Conservation (phyloP, 768 basidiomycete species). For the Xerocomellus dryophilus region DNA sequence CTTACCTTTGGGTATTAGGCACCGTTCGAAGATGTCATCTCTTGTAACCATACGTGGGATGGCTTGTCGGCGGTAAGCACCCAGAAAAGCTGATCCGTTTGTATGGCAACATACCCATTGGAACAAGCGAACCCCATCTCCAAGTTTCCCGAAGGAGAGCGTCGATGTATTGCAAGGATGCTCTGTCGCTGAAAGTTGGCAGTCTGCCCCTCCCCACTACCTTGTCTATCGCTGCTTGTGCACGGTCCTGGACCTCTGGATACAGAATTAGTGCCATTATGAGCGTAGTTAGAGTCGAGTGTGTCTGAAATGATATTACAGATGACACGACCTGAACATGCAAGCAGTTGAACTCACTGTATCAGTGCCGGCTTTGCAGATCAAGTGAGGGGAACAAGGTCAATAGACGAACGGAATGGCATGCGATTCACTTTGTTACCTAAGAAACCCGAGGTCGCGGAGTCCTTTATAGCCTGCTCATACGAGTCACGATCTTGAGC, state of each 20-base stretch:
- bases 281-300: slow-evolving; percentile 11
- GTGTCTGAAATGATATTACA: slow-evolving; percentile 12
- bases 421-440: slow-evolving; percentile 6
- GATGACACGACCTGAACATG: background rate
- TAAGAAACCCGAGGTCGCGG: slow-evolving; percentile 19
- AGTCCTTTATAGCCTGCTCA: slow-evolving; percentile 21
- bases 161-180: slow-evolving; percentile 20
- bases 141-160: slow-evolving; percentile 22
- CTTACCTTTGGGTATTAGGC: slow-evolving; percentile 51
- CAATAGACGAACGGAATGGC: background rate
- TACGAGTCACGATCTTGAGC: slow-evolving; percentile 1
- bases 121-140: slow-evolving; percentile 24
- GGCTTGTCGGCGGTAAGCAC: slow-evolving; percentile 11
- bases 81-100: background rate
- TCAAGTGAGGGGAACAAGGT: background rate
- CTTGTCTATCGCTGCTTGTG: slow-evolving; percentile 16
- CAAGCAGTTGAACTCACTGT: slow-evolving; percentile 5
- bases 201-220: slow-evolving; percentile 20
- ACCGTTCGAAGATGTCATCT: slow-evolving; percentile 42
- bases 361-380: slow-evolving; percentile 14
- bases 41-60: slow-evolving; percentile 32
- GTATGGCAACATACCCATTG: slow-evolving; percentile 15
- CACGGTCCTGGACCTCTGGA: slow-evolving; percentile 23
- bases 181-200: slow-evolving; percentile 15
- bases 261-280: slow-evolving; percentile 20